Conservation (phyloP, 148 eudicot genomes). For the Gaultheria prostrata region DNA sequence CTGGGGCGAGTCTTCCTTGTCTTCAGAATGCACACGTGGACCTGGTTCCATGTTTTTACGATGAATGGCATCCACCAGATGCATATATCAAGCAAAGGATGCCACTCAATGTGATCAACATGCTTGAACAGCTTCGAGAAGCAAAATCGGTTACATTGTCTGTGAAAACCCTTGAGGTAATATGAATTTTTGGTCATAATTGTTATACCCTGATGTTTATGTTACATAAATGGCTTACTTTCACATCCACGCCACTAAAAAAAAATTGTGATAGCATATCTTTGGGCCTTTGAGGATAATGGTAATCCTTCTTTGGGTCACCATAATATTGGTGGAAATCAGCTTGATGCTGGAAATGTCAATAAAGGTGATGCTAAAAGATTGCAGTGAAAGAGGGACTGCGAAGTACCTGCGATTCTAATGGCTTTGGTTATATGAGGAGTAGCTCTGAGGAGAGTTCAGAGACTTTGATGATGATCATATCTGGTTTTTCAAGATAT, state of each 20-base stretch:
- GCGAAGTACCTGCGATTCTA: neutral
- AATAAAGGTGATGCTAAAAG: neutral
- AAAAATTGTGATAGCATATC: neutral
- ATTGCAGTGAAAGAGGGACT: neutral
- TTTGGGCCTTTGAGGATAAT: neutral
- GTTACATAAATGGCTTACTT: neutral
- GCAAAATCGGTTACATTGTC: neutral
- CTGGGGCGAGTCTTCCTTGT: neutral
- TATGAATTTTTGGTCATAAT: neutral
- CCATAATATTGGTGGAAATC: neutral
- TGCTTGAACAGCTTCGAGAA: neutral
- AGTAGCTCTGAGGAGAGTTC: neutral
- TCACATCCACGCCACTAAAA: neutral
- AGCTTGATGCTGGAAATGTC: neutral
- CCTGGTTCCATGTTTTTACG: neutral
- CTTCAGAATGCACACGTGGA: neutral
- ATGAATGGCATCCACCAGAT: neutral
- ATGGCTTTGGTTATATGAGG: neutral
- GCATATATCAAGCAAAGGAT: neutral
- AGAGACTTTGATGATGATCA: neutral
- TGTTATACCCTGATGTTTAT: neutral
- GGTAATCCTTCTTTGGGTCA: neutral
- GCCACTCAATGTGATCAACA: slow-evolving; percentile 5
- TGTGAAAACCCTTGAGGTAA: neutral
- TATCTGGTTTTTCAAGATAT: neutral